Conservation (phyloP, 129 eudicot genomes). For the Scalesia atractyloides region DNA sequence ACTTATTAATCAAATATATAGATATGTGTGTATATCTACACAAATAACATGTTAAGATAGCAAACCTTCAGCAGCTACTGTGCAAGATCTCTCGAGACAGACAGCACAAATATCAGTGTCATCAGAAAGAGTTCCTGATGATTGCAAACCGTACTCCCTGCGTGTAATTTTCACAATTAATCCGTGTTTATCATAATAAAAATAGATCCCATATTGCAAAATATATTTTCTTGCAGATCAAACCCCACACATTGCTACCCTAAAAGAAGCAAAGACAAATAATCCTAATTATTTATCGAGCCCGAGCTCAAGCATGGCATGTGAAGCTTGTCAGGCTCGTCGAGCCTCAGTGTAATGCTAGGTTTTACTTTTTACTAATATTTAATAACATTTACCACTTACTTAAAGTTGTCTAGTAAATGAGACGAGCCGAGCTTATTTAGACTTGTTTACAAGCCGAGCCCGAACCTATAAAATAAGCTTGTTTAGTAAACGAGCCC, state of each 20-base stretch:
- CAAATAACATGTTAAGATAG: constrained; percentile 21
- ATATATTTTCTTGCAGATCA: constrained; percentile 16
- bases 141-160: constrained; percentile 90
- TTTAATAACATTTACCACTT: too few relatives aligned
- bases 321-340: too few relatives aligned
- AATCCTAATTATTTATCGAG: not conserved
- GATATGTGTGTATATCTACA: not conserved
- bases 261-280: not conserved
- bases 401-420: too few relatives aligned
- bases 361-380: too few relatives aligned
- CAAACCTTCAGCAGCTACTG: constrained; percentile 95
- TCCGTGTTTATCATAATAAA: not conserved
- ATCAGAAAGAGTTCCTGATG: constrained; percentile 55
- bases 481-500: too few relatives aligned
- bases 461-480: too few relatives aligned
- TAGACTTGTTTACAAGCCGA: too few relatives aligned
- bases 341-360: too few relatives aligned
- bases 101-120: constrained; percentile 89
- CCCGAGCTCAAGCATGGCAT: too few relatives aligned
- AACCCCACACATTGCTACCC: not conserved
- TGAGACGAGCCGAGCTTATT: too few relatives aligned
- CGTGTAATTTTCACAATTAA: constrained; percentile 1
- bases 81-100: constrained; percentile 87
- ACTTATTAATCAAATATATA: not conserved
- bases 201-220: not conserved